Base-by-base conservation (phyloP, 352 stramenopile genomes). In the Phytophthora meadii region DNA sequence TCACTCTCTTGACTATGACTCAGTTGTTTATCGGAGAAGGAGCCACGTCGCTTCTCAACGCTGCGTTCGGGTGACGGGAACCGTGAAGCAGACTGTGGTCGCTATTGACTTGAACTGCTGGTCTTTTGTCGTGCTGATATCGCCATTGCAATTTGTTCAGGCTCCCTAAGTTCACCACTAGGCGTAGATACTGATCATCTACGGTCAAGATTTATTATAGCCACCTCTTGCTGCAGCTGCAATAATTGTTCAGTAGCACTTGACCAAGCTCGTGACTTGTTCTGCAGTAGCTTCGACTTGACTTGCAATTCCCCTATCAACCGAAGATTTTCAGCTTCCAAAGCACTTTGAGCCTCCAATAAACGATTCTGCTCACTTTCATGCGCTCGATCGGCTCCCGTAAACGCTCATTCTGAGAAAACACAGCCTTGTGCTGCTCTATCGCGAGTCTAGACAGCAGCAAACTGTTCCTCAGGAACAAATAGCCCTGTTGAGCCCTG, bases 211-310 rank as follows among this genome's bases (percentile, higher is more conserved):
- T 91, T 90, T 30, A 94, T 70, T 84, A 95, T 92, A 9, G 85
- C 85, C 19, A 95, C 61, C 54, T 94, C 87, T 61, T 95, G 83
- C 46, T 95, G 84, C 27, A 94, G 61, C 59, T 93, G 81, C 4
- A 93, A 57, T 15, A 95, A 70, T 47, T 92, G 82, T 25, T 91
- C 79, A 0, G 85, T 95, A 6, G 87, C 87, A 32, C 64, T 88
- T 0, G 87, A 93, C 87, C 85, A 95, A 8, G 85, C 87, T 40
- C 82, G 84, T 2, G 85, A 93, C 52, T 95, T 95, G 53, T 95
- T 95, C 32, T 88, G 81, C 15, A 95, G 53, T 17, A 95, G 61
- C 61, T 92, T 89, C 10, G 83, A 91, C 64, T 95, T 95, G 47
- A 94, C 73, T 32, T 92, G 74, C 30, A 95, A 54, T 40, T 95